Evolutionary conservation across 768 basidiomycete species (phyloP), one percentile per base, ranked within the genome.

Genomic region (Phallus indusiatus): DNA sequence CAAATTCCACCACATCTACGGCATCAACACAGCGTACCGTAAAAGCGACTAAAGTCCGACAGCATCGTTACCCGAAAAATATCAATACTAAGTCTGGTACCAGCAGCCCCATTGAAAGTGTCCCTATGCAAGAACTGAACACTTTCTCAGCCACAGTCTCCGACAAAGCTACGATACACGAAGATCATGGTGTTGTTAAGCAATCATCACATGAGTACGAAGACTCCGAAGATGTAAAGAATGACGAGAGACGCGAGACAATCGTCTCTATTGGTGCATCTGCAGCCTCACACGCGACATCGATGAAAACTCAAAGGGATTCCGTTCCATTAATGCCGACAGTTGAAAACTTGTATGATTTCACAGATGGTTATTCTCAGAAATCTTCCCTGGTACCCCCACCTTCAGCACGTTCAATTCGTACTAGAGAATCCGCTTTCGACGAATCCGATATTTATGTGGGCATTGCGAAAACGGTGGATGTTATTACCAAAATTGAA

Each of bases 21-120:
- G 49, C 16, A 49, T 22, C 22, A 24, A n/a, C 21, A 17, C 52
- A 24, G 17, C 49, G 49, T 16, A 36, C 49, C 9, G 17, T 59
- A n/a, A 35, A 18, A 18, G 1, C 46, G 33, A 28, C 46, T 20
- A 56, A 35, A 48, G 33, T 56, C 17, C n/a, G 57, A 42, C 57
- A 59, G 28, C 57, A 59, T 59, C 57, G 48, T 51, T 59, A 59
- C 37, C 57, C 57, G 5, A 47, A 48, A 18, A 24, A 52, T 8
- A 28, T 35, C 47, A 12, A 12, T 1, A 49, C 47, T 5, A 56
- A 48, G n/a, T 5, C 24, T 12, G 12, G 5, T 14, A 4, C 42
- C 50, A 36, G 14, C 24, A 16, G 24, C 20, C 22, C 53, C 16
- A n/a, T n/a, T n/a, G 53, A 54, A 24, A 36, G 35, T 18, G 53